Evolutionary conservation across 768 basidiomycete genomes (phyloP).

Genomic region (Tubosaeta sp.): DNA sequence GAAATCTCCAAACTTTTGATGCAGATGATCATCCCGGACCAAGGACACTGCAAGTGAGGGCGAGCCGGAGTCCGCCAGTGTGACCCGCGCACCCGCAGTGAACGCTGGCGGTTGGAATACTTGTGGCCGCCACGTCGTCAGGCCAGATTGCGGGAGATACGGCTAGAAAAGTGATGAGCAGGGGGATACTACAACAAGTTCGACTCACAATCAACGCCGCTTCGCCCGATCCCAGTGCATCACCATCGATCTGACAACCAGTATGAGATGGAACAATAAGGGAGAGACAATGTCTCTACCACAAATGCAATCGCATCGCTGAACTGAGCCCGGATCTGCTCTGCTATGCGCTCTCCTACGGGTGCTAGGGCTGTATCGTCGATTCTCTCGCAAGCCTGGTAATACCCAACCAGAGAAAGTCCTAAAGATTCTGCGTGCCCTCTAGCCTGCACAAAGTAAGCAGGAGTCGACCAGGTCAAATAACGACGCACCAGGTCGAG

Average conservation of each 20-base stretch:
- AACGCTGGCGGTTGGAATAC: slow-evolving; percentile 40
- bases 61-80: slow-evolving; percentile 42
- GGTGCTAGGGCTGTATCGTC: slow-evolving; percentile 59
- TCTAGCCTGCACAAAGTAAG: slow-evolving; percentile 41
- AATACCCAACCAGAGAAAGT: slow-evolving; percentile 64
- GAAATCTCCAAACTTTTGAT: slow-evolving; percentile 68
- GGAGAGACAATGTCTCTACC: slow-evolving; percentile 37
- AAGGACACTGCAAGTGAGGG: slow-evolving; percentile 46
- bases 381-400: slow-evolving; percentile 65
- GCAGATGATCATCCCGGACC: slow-evolving; percentile 47
- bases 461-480: background rate
- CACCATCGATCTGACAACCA: slow-evolving; percentile 52
- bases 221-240: slow-evolving; percentile 47
- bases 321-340: slow-evolving; percentile 51
- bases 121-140: slow-evolving; percentile 47
- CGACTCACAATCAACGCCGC: slow-evolving; percentile 56
- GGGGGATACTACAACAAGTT: background rate
- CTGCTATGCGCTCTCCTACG: slow-evolving; percentile 60
- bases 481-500: slow-evolving; percentile 58
- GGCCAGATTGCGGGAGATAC: slow-evolving; percentile 40
- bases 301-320: slow-evolving; percentile 64
- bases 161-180: slow-evolving; percentile 37
- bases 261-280: slow-evolving; percentile 5
- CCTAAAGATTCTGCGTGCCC: slow-evolving; percentile 53
- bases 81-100: slow-evolving; percentile 40